Conservation (phyloP, 352 stramenopile species). For the Pilasporangium apinafurcum region DNA sequence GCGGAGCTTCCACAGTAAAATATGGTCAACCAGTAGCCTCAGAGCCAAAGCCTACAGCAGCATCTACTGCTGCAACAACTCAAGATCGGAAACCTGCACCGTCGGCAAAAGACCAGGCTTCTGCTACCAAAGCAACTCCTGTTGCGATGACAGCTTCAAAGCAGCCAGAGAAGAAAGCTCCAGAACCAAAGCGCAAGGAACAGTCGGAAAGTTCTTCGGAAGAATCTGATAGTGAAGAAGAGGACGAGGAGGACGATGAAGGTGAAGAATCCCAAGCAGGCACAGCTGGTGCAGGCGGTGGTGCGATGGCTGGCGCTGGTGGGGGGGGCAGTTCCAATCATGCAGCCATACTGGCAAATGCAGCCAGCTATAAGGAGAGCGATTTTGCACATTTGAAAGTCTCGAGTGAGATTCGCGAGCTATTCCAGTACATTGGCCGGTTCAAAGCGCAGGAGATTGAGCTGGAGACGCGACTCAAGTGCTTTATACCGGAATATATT, state of each 20-base stretch:
- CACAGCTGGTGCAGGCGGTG: slow-evolving; percentile 5
- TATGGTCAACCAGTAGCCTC: too few species aligned
- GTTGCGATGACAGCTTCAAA: slow-evolving; percentile 18
- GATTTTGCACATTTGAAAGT: slow-evolving; percentile 88
- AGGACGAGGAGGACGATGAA: slow-evolving; percentile 64
- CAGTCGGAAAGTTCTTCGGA: slow-evolving; percentile 67
- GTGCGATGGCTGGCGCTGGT: neutral
- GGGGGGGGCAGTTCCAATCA: slow-evolving; percentile 24
- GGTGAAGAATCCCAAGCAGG: slow-evolving; percentile 23
- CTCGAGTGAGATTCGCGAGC: slow-evolving; percentile 82
- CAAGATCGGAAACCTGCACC: slow-evolving; percentile 5
- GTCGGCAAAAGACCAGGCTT: too few species aligned
- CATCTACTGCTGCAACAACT: slow-evolving; percentile 1
- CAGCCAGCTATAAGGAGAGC: slow-evolving; percentile 81
- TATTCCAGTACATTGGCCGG: slow-evolving; percentile 92
- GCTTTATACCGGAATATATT: slow-evolving; percentile 96
- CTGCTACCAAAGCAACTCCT: too few species aligned
- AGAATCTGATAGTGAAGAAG: slow-evolving; percentile 56
- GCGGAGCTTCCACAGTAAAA: too few species aligned
- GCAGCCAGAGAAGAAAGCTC: slow-evolving; percentile 28
- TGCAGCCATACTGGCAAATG: slow-evolving; percentile 58
- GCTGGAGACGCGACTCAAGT: slow-evolving; percentile 93
- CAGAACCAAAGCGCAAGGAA: slow-evolving; percentile 41
- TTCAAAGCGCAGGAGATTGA: slow-evolving; percentile 96
- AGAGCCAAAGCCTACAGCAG: slow-evolving; percentile 6